Base-by-base conservation (phyloP, 306 rosid species). In the Prunus campanulata region DNA sequence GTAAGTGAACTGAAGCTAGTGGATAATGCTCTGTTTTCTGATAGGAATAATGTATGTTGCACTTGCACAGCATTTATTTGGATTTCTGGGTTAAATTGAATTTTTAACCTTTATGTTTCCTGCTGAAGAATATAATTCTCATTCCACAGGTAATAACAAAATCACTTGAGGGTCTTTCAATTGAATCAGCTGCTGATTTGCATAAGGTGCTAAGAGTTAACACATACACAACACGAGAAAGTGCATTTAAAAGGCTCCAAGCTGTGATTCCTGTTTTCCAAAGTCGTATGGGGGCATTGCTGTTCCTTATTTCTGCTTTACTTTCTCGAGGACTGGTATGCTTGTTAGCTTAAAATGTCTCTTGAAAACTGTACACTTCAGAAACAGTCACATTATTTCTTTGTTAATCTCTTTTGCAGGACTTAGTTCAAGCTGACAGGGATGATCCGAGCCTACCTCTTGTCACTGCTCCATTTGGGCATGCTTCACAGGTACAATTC, bases 381-480 rank as follows among this genome's bases (percentile, higher is more conserved):
- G 35, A 14, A n/a, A 29, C 3, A 39, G 44, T 10, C 39, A 3
- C 7, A 24, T 72, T 22, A 20, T 2, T 5, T 71, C 35, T 39
- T 39, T 72, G 64, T 69, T 55, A 51, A 65, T 76, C 74, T 25
- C 60, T 70, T 64, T 29, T 73, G 70, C 57, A 95, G 97, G 97
- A 95, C 74, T 79, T 82, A 79, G 89, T 95, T 79, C 99, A 95
- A 81, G 87, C 91, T 30, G 99, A 95, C 81, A 84, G 99, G 86
- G 99, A 95, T 83, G 99, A 95, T 85, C 99, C 99, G 39, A 89
- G 90, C 87, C 89, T 89, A 30, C 97, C 97, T 59, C 86, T 95
- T 71, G 99, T 95, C 73, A 95, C 99, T 79, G 97, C 99, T 83
- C 99, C 99, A 79, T 95, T 92, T 86, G 97, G 99, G 67, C 99